Evolutionary conservation across 1,284 basidiomycete genomes (phyloP).

Genomic region (Irpex rosettiformis): DNA sequence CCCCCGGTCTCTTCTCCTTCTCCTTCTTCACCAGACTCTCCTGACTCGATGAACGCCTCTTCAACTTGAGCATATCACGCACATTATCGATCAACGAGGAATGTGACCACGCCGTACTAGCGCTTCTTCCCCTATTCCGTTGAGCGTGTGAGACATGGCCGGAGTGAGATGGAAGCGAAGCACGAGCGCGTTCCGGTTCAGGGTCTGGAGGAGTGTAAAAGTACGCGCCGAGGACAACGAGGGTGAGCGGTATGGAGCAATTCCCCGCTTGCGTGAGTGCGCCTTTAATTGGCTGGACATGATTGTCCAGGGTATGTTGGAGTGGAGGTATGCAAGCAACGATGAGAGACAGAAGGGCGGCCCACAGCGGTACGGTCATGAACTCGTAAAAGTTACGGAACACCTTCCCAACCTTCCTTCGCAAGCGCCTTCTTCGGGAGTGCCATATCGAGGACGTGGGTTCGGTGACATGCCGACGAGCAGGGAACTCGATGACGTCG

Average conservation of each 20-base stretch:
- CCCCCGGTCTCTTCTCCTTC: constrained; percentile 45
- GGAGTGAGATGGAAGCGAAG: constrained; percentile 18
- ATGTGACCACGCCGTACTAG: constrained; percentile 22
- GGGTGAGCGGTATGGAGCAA: constrained; percentile 86
- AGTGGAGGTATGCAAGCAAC: constrained; percentile 80
- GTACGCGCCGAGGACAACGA: constrained; percentile 92
- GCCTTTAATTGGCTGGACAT: constrained; percentile 67
- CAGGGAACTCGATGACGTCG: constrained; percentile 31
- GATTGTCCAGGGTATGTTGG: constrained; percentile 63
- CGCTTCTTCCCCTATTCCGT: constrained; percentile 15
- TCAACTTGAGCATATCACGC: constrained; percentile 37
- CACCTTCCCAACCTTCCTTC: constrained; percentile 27
- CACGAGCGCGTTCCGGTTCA: constrained; percentile 20
- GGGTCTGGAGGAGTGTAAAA: constrained; percentile 54
- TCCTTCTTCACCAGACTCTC: constrained; percentile 6
- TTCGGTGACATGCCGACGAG: constrained; percentile 20
- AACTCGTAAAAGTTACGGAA: constrained; percentile 61
- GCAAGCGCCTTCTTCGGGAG: constrained; percentile 30
- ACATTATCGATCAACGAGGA: constrained; percentile 40
- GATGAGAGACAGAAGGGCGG: constrained; percentile 73
- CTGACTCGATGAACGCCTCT: constrained; percentile 19
- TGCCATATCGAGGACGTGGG: constrained; percentile 31
- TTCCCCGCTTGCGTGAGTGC: constrained; percentile 71
- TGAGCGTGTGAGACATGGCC: neutral
- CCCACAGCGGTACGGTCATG: constrained; percentile 87